These are phyloP conservation scores for Lignosus rhinocerotis DNA, from an alignment of 1,284 basidiomycete genomes.

Conservation along the genomic window DNA sequence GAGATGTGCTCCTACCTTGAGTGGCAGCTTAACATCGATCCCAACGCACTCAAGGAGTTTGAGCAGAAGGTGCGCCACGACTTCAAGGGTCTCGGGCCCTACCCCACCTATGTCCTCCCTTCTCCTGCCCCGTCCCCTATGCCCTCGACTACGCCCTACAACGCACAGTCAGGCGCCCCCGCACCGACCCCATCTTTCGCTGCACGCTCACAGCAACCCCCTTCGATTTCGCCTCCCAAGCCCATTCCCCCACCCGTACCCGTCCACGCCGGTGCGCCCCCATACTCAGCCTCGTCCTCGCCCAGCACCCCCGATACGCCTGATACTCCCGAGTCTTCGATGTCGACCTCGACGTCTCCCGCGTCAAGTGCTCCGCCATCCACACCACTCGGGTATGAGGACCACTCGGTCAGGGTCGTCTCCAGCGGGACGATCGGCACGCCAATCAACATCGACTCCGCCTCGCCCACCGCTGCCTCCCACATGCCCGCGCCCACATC, in stretches of 20 bases:
- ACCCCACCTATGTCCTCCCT: slow-evolving; percentile 59
- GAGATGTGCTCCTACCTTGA: slow-evolving; percentile 93
- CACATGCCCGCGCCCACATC: slow-evolving; percentile 31
- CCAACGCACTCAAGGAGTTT: slow-evolving; percentile 64
- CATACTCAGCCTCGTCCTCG: slow-evolving; percentile 26
- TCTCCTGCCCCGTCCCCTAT: slow-evolving; percentile 54
- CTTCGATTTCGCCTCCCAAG: neutral
- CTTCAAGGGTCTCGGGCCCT: slow-evolving; percentile 55
- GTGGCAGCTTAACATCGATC: slow-evolving; percentile 85
- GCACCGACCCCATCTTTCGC: slow-evolving; percentile 47
- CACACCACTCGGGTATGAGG: slow-evolving; percentile 51
- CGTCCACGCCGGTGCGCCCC: neutral
- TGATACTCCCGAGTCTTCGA: slow-evolving; percentile 49
- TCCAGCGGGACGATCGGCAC: slow-evolving; percentile 40
- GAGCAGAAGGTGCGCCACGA: slow-evolving; percentile 62
- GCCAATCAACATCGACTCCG: slow-evolving; percentile 30
- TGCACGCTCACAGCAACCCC: neutral
- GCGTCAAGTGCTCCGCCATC: slow-evolving; percentile 56
- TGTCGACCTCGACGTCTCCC: slow-evolving; percentile 51
- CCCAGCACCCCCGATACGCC: slow-evolving; percentile 39
- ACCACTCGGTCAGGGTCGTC: slow-evolving; percentile 47
- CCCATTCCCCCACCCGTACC: neutral
- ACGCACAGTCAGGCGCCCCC: slow-evolving; percentile 20
- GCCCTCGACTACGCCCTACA: slow-evolving; percentile 46
- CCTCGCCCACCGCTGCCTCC: slow-evolving; percentile 16